phyloP scores from a whole-genome alignment of 768 basidiomycete genomes.

The Hydnum rufescens region DNA sequence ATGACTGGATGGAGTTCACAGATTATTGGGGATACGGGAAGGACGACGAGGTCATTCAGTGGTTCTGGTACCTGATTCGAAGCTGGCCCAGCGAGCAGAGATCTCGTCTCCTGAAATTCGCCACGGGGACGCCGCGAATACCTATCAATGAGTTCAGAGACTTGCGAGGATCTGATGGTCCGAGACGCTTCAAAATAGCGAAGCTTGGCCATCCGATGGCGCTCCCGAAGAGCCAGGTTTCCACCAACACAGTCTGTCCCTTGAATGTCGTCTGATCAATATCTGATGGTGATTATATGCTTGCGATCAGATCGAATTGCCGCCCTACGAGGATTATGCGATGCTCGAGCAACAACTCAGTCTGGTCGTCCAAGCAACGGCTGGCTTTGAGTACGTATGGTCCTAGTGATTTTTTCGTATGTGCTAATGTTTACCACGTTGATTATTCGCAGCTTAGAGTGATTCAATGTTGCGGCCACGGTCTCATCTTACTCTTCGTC shows the following conservation, averaged over 20 bases:
- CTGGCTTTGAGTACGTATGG: conserved; percentile 59
- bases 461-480: no score
- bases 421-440: no score
- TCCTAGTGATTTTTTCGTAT: no score
- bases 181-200: conserved; percentile 92
- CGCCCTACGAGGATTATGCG: conserved; percentile 93
- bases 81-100: conserved; percentile 98
- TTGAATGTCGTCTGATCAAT: not conserved
- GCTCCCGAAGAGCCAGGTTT: conserved; percentile 91
- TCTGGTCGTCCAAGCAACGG: conserved; percentile 84
- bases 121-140: conserved; percentile 90
- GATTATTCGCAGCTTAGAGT: no score
- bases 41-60: conserved; percentile 90
- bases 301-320: conserved; percentile 54
- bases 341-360: conserved; percentile 93
- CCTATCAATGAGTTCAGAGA: conserved; percentile 99
- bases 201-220: conserved; percentile 94
- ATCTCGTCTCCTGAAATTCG: conserved; percentile 87
- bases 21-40: conserved; percentile 94
- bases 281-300: not conserved
- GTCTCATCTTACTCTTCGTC: no score
- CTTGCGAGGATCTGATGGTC: conserved; percentile 92
- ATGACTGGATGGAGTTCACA: conserved; percentile 98
- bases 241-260: conserved; percentile 49
- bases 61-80: conserved; percentile 99